A percentile compares a stretch with the other conserved stretches of the same genome.
Conservation (phyloP, 2,329 filamentous ascomycete species). For the Ophiosphaerella narmari region DNA sequence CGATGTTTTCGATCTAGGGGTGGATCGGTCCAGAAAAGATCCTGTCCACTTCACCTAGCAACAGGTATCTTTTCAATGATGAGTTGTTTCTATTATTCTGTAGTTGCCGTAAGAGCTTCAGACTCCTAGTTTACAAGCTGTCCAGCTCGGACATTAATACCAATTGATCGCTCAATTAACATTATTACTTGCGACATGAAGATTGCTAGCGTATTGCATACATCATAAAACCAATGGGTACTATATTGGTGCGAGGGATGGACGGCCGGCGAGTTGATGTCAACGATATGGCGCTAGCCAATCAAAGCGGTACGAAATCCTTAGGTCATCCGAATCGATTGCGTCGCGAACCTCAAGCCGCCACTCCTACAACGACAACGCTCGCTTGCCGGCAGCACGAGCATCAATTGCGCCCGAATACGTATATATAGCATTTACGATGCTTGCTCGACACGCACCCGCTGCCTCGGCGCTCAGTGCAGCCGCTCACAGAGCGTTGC, state of each 20-base stretch:
- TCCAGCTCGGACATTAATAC: no score
- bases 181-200: no score
- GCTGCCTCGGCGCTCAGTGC: constrained; percentile 46
- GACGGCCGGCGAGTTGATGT: constrained; percentile 17
- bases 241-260: no score
- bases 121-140: no score
- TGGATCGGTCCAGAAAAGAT: constrained; percentile 44
- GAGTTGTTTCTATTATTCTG: no score
- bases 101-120: no score
- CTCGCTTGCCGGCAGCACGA: constrained; percentile 31
- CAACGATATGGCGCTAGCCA: constrained; percentile 23
- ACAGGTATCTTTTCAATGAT: no score
- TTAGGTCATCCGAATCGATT: constrained; percentile 18
- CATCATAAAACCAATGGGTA: no score
- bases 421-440: constrained; percentile 34
- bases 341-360: constrained; percentile 34
- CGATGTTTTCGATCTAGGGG: constrained; percentile 59
- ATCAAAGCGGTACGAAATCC: constrained; percentile 22
- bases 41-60: constrained; percentile 8
- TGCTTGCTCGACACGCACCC: constrained; percentile 50
- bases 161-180: no score
- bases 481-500: constrained; percentile 49
- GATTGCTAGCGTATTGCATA: no score
- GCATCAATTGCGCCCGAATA: constrained; percentile 46
- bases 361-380: constrained; percentile 36